Evolutionary conservation across 345 rosid species (phyloP), one percentile per base, ranked within the genome.

Genomic region (Trapa bicornis): DNA sequence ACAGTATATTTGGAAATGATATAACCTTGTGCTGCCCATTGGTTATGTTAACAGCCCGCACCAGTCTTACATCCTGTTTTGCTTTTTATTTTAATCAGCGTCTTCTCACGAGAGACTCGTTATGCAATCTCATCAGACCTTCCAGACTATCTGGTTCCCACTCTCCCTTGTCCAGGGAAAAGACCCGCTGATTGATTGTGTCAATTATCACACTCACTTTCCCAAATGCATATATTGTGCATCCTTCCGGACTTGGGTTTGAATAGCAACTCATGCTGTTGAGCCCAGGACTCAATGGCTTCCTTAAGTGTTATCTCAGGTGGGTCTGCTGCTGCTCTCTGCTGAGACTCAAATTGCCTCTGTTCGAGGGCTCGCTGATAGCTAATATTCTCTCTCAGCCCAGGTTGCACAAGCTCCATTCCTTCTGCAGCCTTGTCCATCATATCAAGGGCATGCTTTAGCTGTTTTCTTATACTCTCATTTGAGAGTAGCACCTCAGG

Each of bases 201-300:
- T 94, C 97, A 56, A 91, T 76, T 47, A 81, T 70, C 48, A 94
- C 79, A 72, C 87, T 88, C 50, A 91, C 78, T 68, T 86, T 91
- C 61, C 97, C 99, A 67, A 88, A 94, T 65, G 91, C 92, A 62
- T 86, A 94, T 54, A 94, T 87, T 81, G 74, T 85, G 84, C 80
- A 67, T 82, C 80, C 97, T 85, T 38, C 89, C 89, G 39, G 87
- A 87, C 73, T 94, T 94, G 32, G 88, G 89, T 73, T 74, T 84
- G 72, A 88, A 94, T 45, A 82, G 81, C 77, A 93, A 77, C 70
- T 84, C 90, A 16, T 93, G 78, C 67, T 87, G 86, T 75, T 82
- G 95, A 0, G 97, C 99, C 78, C 81, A 85, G 36, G 86, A 78
- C 82, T 91, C 97, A 39, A 91, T 79, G 4, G 83, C 88, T 82